Base-by-base conservation (phyloP, 495 filamentous ascomycete species). In the Elasticomyces elasticus region DNA sequence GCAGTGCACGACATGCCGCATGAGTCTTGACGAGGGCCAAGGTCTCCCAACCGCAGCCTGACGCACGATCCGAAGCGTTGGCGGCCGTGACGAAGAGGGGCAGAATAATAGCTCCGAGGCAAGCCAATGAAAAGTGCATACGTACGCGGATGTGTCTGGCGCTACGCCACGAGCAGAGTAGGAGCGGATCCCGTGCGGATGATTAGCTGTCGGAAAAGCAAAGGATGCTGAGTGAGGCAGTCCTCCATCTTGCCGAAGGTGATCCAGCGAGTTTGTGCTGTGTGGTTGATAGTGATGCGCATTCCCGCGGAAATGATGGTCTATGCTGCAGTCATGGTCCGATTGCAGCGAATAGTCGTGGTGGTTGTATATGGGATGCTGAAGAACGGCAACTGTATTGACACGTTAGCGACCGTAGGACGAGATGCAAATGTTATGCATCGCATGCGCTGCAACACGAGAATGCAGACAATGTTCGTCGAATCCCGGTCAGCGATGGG, bases 31-130 rank as follows among this genome's bases (percentile, higher is more conserved):
- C 19, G 20, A 45, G 24, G 19, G 11, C 42, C 17, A 45, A 26
- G 24, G 5, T 17, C 17, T 7, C 42, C 24, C 40, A 31, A 33
- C 15, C 13, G 30, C 15, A 15, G 28, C 22, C 17, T 15, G 54
- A 51, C 44, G 48, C 52, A 56, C 62, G 60, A 55, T 60, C 61
- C 59, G 64, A 67, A 61, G 64, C 64, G 63, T 67, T 61, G 27
- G 49, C 52, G 42, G 56, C 41, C 52, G 59, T 58, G 54, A 48
- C 54, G 49, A 60, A 54, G 62, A 59, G 62, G 52, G 61, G 58
- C 65, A 47, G 59, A 52, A 46, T 4, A 13, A 44, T 12, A 37
- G 20, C 50, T 30, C 17, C 15, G 3, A 4, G n/a, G 48, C 48
- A 48, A 46, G 49, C 54, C 58, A 60, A 54, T 57, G 57, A 56